These are phyloP conservation scores for Fusarium heterosporum DNA, from an alignment of 2,329 filamentous ascomycete genomes.

Conservation along the genomic window DNA sequence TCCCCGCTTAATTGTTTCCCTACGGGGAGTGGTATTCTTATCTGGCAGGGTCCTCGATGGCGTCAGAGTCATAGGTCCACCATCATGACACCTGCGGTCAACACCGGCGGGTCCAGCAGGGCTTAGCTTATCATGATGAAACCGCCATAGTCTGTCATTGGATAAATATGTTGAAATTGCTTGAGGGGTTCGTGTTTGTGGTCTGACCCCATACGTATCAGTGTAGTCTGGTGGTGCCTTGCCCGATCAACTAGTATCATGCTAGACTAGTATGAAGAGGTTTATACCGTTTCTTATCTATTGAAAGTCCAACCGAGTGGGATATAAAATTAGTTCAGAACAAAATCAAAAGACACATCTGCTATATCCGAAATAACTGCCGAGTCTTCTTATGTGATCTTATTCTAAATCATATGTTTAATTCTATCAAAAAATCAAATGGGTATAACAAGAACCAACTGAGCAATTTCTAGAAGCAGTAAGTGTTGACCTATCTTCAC, in stretches of 20 bases:
- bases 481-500: too few species aligned
- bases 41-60: conserved; percentile 31
- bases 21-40: neutral
- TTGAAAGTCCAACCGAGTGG: conserved; percentile 11
- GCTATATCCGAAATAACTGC: too few species aligned
- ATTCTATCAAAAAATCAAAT: too few species aligned
- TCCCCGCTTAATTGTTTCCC: conserved; percentile 14
- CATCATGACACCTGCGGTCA: conserved; percentile 26
- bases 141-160: conserved; percentile 9
- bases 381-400: too few species aligned
- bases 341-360: neutral
- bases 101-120: conserved; percentile 21
- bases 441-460: too few species aligned
- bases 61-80: conserved; percentile 37
- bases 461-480: too few species aligned
- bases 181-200: conserved; percentile 1
- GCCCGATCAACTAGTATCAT: neutral
- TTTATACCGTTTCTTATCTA: neutral
- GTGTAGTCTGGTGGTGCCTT: neutral
- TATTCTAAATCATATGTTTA: too few species aligned
- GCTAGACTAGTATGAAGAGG: neutral
- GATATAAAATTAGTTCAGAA: conserved; percentile 1
- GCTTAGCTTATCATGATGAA: neutral
- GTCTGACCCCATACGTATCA: conserved; percentile 1
- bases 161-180: conserved; percentile 7